These are phyloP conservation scores for Cladophialophora yegresii DNA, from an alignment of 2,329 filamentous ascomycete species.

Conservation along the genomic window DNA sequence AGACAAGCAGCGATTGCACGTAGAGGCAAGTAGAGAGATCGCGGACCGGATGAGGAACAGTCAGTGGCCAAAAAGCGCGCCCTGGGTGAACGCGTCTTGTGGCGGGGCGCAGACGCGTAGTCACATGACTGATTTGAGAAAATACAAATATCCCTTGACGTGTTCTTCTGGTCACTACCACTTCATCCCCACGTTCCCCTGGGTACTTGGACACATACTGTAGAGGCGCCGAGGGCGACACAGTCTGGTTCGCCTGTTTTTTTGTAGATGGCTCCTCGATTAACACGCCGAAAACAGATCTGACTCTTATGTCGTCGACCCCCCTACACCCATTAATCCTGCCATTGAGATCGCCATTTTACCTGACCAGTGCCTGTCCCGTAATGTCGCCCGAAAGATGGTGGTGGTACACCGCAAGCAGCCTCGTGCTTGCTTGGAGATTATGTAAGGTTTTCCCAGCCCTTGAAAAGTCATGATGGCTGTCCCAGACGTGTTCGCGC, in stretches of 20 bases:
- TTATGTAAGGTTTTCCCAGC: constrained; percentile 7
- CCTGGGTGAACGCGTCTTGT: neutral
- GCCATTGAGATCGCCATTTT: neutral
- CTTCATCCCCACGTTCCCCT: neutral
- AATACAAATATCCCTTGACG: neutral
- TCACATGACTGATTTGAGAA: neutral
- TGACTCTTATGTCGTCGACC: neutral
- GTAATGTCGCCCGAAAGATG: neutral
- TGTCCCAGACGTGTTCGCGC: constrained; percentile 2
- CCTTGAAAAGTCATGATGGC: neutral
- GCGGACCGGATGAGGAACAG: neutral
- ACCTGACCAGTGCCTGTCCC: neutral
- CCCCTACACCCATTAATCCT: neutral
- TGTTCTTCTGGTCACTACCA: neutral
- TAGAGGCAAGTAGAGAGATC: neutral
- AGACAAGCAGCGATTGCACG: neutral
- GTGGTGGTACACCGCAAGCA: constrained; percentile 11
- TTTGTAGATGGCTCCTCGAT: neutral
- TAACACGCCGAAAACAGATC: neutral
- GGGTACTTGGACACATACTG: neutral
- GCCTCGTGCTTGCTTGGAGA: constrained; percentile 1
- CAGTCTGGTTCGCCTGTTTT: neutral
- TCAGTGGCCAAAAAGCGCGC: constrained; percentile 2
- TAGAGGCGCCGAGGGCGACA: neutral
- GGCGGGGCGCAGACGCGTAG: neutral